These are phyloP conservation scores for Fusarium sp. DNA, from an alignment of 2,329 filamentous ascomycete species.

Conservation along the genomic window DNA sequence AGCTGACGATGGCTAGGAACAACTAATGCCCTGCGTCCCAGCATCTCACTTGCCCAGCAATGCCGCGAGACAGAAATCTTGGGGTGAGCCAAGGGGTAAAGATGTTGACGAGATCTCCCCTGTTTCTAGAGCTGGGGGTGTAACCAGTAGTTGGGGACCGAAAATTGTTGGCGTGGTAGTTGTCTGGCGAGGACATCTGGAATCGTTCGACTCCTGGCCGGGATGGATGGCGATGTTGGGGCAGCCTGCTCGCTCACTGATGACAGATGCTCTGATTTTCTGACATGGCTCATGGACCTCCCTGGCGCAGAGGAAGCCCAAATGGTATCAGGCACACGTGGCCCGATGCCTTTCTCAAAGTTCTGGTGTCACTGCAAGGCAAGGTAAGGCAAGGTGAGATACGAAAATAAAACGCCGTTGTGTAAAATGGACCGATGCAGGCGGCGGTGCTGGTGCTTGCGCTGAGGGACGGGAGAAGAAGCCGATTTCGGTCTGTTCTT, in stretches of 20 bases:
- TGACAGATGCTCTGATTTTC: constrained; percentile 41
- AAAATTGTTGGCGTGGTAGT: constrained; percentile 37
- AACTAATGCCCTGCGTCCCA: neutral
- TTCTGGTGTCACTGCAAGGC: neutral
- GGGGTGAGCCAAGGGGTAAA: constrained; percentile 11
- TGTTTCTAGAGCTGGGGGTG: constrained; percentile 10
- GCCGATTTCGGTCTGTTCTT: constrained; percentile 1
- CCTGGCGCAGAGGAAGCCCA: neutral
- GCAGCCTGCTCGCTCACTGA: constrained; percentile 5
- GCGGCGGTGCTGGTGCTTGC: neutral
- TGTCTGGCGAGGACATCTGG: constrained; percentile 27
- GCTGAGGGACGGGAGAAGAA: neutral
- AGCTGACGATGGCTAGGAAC: neutral
- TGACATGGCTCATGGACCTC: constrained; percentile 12
- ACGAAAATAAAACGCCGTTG: neutral
- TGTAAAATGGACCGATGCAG: constrained; percentile 1
- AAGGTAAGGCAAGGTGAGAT: neutral
- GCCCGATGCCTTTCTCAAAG: constrained; percentile 6
- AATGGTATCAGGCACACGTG: constrained; percentile 9
- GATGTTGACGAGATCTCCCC: constrained; percentile 12
- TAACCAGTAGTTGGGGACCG: constrained; percentile 18
- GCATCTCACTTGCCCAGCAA: neutral
- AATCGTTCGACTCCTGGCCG: constrained; percentile 39
- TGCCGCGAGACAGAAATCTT: constrained; percentile 9
- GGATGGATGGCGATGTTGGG: constrained; percentile 28